Evolutionary conservation across 371 early-diverging fungal genomes (phyloP).

Genomic region (Nematocida sp.): DNA sequence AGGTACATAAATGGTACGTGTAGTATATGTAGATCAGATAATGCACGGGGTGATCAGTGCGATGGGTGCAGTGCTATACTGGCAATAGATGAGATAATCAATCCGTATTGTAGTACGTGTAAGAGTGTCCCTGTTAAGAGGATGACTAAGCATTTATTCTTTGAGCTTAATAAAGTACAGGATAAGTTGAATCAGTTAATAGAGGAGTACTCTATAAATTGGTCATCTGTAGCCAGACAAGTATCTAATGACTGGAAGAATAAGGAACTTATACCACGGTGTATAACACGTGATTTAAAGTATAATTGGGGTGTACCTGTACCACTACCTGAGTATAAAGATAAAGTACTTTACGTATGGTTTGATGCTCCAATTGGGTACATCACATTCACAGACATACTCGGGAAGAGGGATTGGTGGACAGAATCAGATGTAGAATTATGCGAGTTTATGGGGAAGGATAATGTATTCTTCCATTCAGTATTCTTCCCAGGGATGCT

Average conservation of each 20-base stretch:
- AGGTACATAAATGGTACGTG: slow-evolving; percentile 95
- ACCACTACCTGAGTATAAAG: slow-evolving; percentile 77
- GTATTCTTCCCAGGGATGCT: slow-evolving; percentile 91
- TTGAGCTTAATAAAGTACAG: slow-evolving; percentile 80
- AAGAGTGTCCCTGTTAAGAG: slow-evolving; percentile 72
- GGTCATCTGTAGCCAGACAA: slow-evolving; percentile 82
- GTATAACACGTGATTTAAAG: slow-evolving; percentile 96
- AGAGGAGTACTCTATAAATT: slow-evolving; percentile 73
- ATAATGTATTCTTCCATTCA: slow-evolving; percentile 98
- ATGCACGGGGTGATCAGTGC: slow-evolving; percentile 98
- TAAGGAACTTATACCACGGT: slow-evolving; percentile 87
- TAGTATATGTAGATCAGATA: slow-evolving; percentile 75
- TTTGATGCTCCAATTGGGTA: slow-evolving; percentile 95
- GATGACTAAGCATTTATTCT: slow-evolving; percentile 85
- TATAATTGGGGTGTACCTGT: slow-evolving; percentile 92
- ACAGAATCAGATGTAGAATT: slow-evolving; percentile 71
- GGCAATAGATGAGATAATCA: slow-evolving; percentile 83
- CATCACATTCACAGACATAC: slow-evolving; percentile 64
- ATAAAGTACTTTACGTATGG: slow-evolving; percentile 99
- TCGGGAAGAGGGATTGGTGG: slow-evolving; percentile 32
- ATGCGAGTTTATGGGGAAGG: slow-evolving; percentile 99
- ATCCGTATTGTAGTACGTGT: slow-evolving; percentile 90
- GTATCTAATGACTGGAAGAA: slow-evolving; percentile 92
- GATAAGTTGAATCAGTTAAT: slow-evolving; percentile 73
- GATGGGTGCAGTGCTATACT: slow-evolving; percentile 87